Conservation (phyloP, 225 moss, liverwort and hornwort species). For the Polytrichum formosum region DNA sequence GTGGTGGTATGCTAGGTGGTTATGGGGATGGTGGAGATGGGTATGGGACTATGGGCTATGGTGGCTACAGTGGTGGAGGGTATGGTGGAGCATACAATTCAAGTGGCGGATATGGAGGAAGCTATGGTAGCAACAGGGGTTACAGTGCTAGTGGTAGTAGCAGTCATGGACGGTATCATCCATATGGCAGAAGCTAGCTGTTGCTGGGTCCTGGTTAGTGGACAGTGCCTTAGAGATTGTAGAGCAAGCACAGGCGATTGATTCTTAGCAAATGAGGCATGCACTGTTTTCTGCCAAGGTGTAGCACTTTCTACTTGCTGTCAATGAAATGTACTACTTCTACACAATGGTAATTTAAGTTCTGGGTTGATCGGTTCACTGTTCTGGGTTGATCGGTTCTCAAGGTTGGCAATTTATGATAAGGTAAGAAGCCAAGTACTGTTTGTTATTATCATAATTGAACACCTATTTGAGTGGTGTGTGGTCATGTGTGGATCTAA, state of each 20-base stretch:
- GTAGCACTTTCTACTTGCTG: background rate
- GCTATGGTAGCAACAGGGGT: slow-evolving; percentile 79
- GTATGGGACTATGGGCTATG: slow-evolving; percentile 90
- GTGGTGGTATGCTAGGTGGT: slow-evolving; percentile 79
- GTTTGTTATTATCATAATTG: too few relatives aligned
- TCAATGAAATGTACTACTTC: too few relatives aligned
- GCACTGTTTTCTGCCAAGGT: slow-evolving; percentile 14
- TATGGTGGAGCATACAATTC: slow-evolving; percentile 80
- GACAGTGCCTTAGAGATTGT: slow-evolving; percentile 35
- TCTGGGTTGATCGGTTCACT: too few relatives aligned
- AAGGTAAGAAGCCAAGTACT: too few relatives aligned
- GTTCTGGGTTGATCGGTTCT: too few relatives aligned
- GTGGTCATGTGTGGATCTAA: too few relatives aligned
- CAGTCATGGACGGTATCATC: slow-evolving; percentile 97
- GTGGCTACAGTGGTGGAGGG: slow-evolving; percentile 75
- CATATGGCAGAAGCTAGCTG: slow-evolving; percentile 90
- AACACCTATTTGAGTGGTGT: too few relatives aligned
- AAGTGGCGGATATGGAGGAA: slow-evolving; percentile 75
- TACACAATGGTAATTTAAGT: too few relatives aligned
- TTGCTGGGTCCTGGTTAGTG: background rate
- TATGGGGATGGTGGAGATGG: slow-evolving; percentile 87
- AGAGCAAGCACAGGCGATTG: slow-evolving; percentile 22
- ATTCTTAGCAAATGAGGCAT: slow-evolving; percentile 41
- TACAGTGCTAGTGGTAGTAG: slow-evolving; percentile 67
- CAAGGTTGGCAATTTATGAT: too few relatives aligned